A percentile compares a stretch with the other conserved stretches of the same genome.
Evolutionary conservation across 345 rosid species (phyloP).

Genomic region (Boechera stricta): DNA sequence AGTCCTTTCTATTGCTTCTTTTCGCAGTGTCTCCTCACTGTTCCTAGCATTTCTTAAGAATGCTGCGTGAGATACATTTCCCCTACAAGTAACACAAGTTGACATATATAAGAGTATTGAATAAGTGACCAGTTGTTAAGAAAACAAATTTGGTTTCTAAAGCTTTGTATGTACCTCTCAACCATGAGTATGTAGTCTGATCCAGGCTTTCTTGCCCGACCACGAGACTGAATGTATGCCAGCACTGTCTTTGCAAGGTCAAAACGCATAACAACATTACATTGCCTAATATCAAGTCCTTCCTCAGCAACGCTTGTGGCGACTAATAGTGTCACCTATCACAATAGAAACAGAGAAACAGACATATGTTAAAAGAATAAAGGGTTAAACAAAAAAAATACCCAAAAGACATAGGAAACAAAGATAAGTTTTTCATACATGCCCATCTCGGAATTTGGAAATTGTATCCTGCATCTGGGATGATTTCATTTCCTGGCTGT

Average conservation of each 20-base stretch:
- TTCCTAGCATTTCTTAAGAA: constrained; percentile 94
- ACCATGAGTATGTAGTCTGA: constrained; percentile 98
- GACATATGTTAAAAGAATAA: not conserved
- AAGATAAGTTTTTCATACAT: constrained; percentile 54
- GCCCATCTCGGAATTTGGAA: constrained; percentile 93
- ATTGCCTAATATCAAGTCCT: constrained; percentile 98
- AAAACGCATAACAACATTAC: constrained; percentile 98
- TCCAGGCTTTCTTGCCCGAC: constrained; percentile 99
- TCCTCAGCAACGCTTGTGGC: constrained; percentile 99
- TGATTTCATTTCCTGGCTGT: constrained; percentile 95
- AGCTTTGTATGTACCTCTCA: constrained; percentile 68
- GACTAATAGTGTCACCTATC: constrained; percentile 86
- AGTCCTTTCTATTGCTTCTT: constrained; percentile 97
- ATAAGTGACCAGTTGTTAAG: not conserved
- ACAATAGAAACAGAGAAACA: not conserved
- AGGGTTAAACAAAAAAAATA: too few relatives aligned
- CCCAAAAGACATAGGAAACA: constrained; percentile 11
- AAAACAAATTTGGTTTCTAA: not conserved
- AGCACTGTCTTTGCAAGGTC: constrained; percentile 99
- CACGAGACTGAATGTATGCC: constrained; percentile 98
- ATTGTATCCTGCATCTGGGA: constrained; percentile 96
- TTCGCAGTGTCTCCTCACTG: constrained; percentile 96
- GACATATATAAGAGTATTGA: not conserved
- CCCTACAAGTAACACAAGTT: constrained; percentile 54
- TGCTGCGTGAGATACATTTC: constrained; percentile 81